Evolutionary conservation across 225 moss, liverwort and hornwort genomes (phyloP).

Genomic region (Bryum argenteum): DNA sequence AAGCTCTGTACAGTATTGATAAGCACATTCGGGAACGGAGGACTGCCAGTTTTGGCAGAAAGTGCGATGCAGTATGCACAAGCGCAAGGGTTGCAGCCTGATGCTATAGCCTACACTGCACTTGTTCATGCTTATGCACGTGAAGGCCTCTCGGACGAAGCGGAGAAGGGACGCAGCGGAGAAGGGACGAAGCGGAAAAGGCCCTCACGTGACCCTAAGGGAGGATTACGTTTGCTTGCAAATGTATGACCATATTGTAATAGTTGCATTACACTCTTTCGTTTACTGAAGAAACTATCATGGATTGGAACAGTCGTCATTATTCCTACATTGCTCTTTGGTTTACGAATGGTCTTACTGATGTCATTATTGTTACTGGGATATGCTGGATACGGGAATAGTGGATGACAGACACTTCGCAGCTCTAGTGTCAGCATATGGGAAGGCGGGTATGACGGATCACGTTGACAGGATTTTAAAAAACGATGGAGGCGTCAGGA

Average conservation of each 20-base stretch:
- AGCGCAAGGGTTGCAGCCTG: constrained; percentile 63
- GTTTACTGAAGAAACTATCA: not conserved
- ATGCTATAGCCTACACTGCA: constrained; percentile 62
- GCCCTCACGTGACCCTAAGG: constrained; percentile 49
- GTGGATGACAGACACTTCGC: constrained; percentile 64
- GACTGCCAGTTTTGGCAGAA: constrained; percentile 55
- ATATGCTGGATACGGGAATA: constrained; percentile 56
- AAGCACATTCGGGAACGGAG: constrained; percentile 63
- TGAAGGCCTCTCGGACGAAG: constrained; percentile 63
- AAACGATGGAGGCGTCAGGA: constrained; percentile 49
- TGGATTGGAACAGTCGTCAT: constrained; percentile 7
- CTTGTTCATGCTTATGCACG: constrained; percentile 65
- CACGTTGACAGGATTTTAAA: constrained; percentile 47
- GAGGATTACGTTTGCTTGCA: constrained; percentile 23
- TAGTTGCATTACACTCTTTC: not conserved
- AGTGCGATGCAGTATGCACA: constrained; percentile 61
- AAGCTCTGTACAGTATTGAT: constrained; percentile 68
- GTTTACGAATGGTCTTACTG: too few species aligned
- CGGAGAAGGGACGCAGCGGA: too few species aligned
- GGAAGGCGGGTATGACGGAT: constrained; percentile 52
- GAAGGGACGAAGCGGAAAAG: too few species aligned
- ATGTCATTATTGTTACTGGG: constrained; percentile 41
- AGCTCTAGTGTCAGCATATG: constrained; percentile 63
- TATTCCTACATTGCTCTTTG: not conserved
- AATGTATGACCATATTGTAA: constrained; percentile 28